Evolutionary conservation across 2,329 filamentous ascomycete genomes (phyloP).

Genomic region (Ophiobolus disseminans): DNA sequence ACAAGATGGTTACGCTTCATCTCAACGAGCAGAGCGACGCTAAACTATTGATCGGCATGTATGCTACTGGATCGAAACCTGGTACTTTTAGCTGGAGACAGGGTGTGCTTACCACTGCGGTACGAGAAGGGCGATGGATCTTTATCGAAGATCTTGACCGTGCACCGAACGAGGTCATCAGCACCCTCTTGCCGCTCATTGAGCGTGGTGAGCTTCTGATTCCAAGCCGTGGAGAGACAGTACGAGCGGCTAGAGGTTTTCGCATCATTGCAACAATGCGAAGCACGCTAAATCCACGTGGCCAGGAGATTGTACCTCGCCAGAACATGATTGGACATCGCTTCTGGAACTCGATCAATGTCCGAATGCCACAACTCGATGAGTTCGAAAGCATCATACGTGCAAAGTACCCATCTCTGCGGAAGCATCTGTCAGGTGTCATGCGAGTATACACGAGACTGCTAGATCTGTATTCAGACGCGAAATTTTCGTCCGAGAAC

Average conservation of each 20-base stretch:
- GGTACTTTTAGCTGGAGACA: slow-evolving; percentile 92
- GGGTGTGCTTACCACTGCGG: slow-evolving; percentile 91
- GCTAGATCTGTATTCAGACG: slow-evolving; percentile 49
- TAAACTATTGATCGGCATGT: slow-evolving; percentile 93
- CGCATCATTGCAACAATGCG: slow-evolving; percentile 91
- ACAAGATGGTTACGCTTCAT: slow-evolving; percentile 89
- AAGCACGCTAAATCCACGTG: slow-evolving; percentile 68
- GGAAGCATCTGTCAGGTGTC: slow-evolving; percentile 62
- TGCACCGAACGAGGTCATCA: slow-evolving; percentile 93
- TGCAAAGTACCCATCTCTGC: slow-evolving; percentile 73
- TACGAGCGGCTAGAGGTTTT: slow-evolving; percentile 84
- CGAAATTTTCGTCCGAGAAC: slow-evolving; percentile 59
- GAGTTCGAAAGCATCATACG: slow-evolving; percentile 80
- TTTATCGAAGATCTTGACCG: slow-evolving; percentile 96
- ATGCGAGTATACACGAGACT: slow-evolving; percentile 63
- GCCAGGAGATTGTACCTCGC: slow-evolving; percentile 73
- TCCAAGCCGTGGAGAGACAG: slow-evolving; percentile 83
- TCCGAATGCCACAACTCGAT: slow-evolving; percentile 68
- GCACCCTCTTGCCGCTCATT: slow-evolving; percentile 88
- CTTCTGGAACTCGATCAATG: slow-evolving; percentile 81
- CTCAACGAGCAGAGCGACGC: slow-evolving; percentile 98
- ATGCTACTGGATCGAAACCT: slow-evolving; percentile 85
- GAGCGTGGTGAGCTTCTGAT: slow-evolving; percentile 91
- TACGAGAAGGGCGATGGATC: slow-evolving; percentile 93
- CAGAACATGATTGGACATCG: slow-evolving; percentile 78